A percentile compares a stretch with the other conserved stretches of the same genome.
Evolutionary conservation across 495 filamentous ascomycete species (phyloP).

Genomic region (Podospora bellae-mahoneyi): DNA sequence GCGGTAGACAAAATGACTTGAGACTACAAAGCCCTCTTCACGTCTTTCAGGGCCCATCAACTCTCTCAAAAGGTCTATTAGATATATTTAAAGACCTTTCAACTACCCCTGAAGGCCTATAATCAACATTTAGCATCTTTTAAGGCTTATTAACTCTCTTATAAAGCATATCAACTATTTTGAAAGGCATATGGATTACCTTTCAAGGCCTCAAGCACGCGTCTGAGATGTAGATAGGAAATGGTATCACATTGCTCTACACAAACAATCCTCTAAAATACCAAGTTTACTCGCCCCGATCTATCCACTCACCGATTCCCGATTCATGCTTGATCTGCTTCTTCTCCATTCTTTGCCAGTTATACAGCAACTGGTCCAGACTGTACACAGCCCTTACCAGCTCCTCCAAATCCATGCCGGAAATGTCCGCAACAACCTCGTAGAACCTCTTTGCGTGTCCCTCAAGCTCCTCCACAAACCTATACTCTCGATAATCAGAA

Average conservation of each 20-base stretch:
- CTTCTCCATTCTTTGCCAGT: conserved; percentile 24
- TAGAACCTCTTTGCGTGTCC: conserved; percentile 27
- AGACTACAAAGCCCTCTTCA: too few species aligned
- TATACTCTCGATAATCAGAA: conserved; percentile 17
- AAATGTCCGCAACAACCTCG: conserved; percentile 25
- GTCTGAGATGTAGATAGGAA: too few species aligned
- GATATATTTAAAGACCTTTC: too few species aligned
- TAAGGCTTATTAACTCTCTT: too few species aligned
- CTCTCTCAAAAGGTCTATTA: too few species aligned
- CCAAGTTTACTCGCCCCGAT: neutral
- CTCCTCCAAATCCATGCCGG: conserved; percentile 24
- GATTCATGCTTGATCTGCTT: conserved; percentile 11
- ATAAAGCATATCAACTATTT: neutral
- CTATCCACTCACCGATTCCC: neutral
- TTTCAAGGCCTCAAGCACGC: neutral
- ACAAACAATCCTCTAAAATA: neutral
- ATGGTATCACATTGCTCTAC: neutral
- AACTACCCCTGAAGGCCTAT: neutral
- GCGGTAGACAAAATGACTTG: too few species aligned
- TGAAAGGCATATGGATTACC: neutral
- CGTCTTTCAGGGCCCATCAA: too few species aligned
- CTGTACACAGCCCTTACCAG: conserved; percentile 27
- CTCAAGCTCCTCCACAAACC: conserved; percentile 19
- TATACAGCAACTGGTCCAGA: conserved; percentile 23
- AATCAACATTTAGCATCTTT: too few species aligned